Percentiles rank a stretch among this genome's conserved stretches.
These are phyloP conservation scores for Zelonia costaricensis DNA, from an alignment of 208 protist genomes.

Conservation along the genomic window DNA sequence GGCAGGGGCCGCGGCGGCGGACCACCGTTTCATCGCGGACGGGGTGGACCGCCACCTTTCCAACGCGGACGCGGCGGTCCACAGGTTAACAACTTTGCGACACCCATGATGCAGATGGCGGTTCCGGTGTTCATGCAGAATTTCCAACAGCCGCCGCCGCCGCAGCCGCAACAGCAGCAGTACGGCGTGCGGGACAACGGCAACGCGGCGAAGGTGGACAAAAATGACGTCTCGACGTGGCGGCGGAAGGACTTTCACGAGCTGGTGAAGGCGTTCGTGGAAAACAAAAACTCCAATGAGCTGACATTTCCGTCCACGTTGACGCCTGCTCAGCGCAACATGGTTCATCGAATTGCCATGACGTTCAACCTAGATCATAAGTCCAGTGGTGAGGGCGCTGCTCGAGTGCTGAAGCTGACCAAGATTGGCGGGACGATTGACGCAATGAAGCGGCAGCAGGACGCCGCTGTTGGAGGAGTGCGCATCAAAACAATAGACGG, in stretches of 20 bases:
- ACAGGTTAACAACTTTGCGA: too few relatives aligned
- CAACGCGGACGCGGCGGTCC: too few relatives aligned
- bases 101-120: too few relatives aligned
- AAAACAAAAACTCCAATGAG: conserved; percentile 57
- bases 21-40: too few relatives aligned
- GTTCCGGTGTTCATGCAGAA: too few relatives aligned
- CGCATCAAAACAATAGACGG: conserved; percentile 70
- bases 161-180: neutral
- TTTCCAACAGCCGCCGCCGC: too few relatives aligned
- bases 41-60: too few relatives aligned
- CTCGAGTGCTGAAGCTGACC: conserved; percentile 57
- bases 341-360: conserved; percentile 70
- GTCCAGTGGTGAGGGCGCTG: conserved; percentile 46
- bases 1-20: too few relatives aligned
- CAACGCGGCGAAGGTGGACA: conserved; percentile 9
- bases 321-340: conserved; percentile 49
- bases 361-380: conserved; percentile 74
- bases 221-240: conserved; percentile 65
- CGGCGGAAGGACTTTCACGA: conserved; percentile 71
- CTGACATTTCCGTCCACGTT: conserved; percentile 72
- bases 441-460: conserved; percentile 32
- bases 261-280: conserved; percentile 75
- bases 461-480: conserved; percentile 38
- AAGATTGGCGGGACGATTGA: conserved; percentile 47
- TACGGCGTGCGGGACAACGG: neutral